phyloP scores from a whole-genome alignment of 1,284 basidiomycete species.

The Vanrija sp. region DNA sequence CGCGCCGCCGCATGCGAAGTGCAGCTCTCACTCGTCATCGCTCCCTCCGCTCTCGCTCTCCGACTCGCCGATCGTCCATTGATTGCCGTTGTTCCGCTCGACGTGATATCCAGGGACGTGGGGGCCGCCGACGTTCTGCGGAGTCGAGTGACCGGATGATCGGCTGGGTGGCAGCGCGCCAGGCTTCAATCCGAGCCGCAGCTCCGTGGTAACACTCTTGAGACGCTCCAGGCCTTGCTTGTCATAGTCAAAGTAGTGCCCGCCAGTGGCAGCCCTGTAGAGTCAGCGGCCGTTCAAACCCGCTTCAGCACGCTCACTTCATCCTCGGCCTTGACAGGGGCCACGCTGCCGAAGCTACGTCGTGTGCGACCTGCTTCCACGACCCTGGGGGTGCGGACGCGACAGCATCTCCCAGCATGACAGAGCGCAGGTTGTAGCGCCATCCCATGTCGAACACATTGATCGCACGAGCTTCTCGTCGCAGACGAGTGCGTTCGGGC shows the following conservation, averaged over 20 bases:
- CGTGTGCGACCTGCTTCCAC: neutral
- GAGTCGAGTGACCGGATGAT: no score
- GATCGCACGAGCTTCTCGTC: conserved; percentile 62
- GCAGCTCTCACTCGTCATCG: neutral
- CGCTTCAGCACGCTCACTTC: conserved; percentile 6
- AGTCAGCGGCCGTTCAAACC: conserved; percentile 1
- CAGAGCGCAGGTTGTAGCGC: conserved; percentile 55
- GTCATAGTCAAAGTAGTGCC: conserved; percentile 38
- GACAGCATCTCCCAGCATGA: conserved; percentile 24
- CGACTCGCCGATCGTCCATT: neutral
- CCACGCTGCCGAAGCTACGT: conserved; percentile 15
- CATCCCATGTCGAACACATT: conserved; percentile 73
- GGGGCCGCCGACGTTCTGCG: no score
- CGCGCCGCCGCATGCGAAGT: neutral
- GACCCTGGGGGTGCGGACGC: neutral
- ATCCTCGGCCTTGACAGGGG: conserved; percentile 3
- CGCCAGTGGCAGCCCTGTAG: conserved; percentile 15
- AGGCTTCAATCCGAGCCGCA: conserved; percentile 21
- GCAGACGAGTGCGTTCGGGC: conserved; percentile 63
- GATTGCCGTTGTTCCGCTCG: no score
- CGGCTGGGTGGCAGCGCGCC: no score
- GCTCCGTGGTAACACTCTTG: conserved; percentile 25
- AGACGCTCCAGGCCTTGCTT: conserved; percentile 22
- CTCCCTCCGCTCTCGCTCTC: neutral
- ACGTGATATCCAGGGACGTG: no score